Evolutionary conservation across 1,284 basidiomycete species (phyloP).

Genomic region (Papiliotrema flavescens): DNA sequence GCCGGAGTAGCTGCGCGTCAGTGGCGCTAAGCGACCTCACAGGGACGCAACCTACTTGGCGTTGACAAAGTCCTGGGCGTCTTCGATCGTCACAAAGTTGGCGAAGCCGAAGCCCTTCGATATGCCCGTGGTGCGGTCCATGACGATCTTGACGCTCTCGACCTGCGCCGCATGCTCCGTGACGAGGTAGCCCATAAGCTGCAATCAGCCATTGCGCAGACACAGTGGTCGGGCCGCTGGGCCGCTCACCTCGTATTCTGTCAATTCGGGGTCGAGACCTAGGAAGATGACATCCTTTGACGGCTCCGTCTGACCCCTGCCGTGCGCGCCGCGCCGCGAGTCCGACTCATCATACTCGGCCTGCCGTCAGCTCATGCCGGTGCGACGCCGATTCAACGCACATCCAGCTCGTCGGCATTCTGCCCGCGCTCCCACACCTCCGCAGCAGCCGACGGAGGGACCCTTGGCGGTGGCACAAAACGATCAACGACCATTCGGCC

Average conservation of each 20-base stretch:
- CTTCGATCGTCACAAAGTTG: constrained; percentile 75
- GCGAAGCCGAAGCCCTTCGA: constrained; percentile 94
- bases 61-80: constrained; percentile 80
- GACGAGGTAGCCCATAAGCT: constrained; percentile 75
- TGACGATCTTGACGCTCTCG: constrained; percentile 73
- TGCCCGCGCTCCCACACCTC: background rate
- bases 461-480: background rate
- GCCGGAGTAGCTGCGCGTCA: constrained; percentile 59
- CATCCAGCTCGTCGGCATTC: background rate
- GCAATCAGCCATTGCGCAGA: constrained; percentile 35
- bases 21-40: too few relatives aligned
- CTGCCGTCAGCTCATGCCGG: background rate
- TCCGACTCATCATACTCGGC: constrained; percentile 41
- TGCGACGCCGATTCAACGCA: background rate
- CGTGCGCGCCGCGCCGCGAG: background rate
- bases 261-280: constrained; percentile 81
- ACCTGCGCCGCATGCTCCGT: constrained; percentile 55
- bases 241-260: constrained; percentile 74
- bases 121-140: constrained; percentile 83
- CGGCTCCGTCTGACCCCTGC: constrained; percentile 26
- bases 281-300: constrained; percentile 74
- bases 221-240: constrained; percentile 33
- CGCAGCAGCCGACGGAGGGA: background rate
- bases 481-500: background rate
- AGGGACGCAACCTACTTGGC: constrained; percentile 55